Conservation (phyloP, 345 rosid species). For the Corchorus capsularis region DNA sequence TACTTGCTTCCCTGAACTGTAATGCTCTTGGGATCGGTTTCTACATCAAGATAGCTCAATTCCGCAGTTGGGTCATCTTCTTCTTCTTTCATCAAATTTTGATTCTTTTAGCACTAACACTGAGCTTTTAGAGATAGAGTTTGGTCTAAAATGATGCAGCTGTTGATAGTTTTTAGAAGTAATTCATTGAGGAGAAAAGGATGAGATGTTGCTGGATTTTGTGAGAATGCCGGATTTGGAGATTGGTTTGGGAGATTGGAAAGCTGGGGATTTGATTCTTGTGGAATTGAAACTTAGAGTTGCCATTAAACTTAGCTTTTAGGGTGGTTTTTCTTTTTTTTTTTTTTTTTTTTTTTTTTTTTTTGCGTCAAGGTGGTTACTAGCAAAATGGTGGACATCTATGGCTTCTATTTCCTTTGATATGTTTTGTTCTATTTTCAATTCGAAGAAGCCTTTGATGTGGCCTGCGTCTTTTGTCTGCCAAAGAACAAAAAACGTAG, state of each 20-base stretch:
- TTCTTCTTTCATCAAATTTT: slow-evolving; percentile 22
- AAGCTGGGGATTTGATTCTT: slow-evolving; percentile 30
- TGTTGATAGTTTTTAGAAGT: slow-evolving; percentile 21
- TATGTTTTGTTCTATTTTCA: no score
- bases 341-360: no score
- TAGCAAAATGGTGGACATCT: no score
- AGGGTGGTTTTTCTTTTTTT: no score
- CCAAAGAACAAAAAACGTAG: no score
- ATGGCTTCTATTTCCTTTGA: no score
- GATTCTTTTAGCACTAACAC: slow-evolving; percentile 55
- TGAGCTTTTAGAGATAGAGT: slow-evolving; percentile 47
- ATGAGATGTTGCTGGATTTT: slow-evolving; percentile 37
- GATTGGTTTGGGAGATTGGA: slow-evolving; percentile 37
- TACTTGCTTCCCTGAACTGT: slow-evolving; percentile 23
- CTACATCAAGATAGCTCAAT: slow-evolving; percentile 73
- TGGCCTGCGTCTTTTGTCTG: no score
- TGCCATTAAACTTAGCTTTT: slow-evolving; percentile 49
- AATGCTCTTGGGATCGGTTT: slow-evolving; percentile 70
- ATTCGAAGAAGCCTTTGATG: no score
- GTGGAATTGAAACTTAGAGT: slow-evolving; percentile 72
- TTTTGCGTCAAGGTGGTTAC: no score
- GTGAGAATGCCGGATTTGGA: slow-evolving; percentile 34
- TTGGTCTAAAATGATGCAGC: slow-evolving; percentile 35
- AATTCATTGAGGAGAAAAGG: slow-evolving; percentile 24
- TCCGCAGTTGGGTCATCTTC: slow-evolving; percentile 57